Conservation (phyloP, 805 yeast genomes). For the Saccharomyces jurei region DNA sequence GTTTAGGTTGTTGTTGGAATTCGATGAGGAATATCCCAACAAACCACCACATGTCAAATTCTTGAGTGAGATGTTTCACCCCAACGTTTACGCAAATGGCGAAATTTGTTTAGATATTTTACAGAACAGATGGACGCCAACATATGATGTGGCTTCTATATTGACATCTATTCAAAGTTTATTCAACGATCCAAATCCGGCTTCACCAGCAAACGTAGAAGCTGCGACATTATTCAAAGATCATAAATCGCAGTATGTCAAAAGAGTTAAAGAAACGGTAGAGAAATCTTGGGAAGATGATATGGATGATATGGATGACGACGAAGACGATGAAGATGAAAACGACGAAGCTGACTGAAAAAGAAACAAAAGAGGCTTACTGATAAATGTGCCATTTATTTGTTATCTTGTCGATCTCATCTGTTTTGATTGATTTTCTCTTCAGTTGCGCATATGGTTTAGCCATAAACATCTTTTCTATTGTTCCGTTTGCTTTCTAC, state of each 20-base stretch:
- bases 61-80: slow-evolving; percentile 92
- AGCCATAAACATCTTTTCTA: neutral
- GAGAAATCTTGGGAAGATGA: slow-evolving; percentile 91
- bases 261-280: slow-evolving; percentile 89
- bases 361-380: neutral
- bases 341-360: neutral
- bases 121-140: slow-evolving; percentile 97
- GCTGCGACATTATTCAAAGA: slow-evolving; percentile 94
- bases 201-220: slow-evolving; percentile 95
- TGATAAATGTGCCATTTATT: neutral
- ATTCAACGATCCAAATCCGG: slow-evolving; percentile 90
- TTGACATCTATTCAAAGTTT: slow-evolving; percentile 87
- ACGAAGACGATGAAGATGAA: slow-evolving; percentile 29
- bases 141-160: slow-evolving; percentile 93
- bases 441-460: neutral
- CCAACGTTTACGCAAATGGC: slow-evolving; percentile 92
- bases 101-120: slow-evolving; percentile 92
- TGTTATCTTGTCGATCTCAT: neutral
- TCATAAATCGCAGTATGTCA: slow-evolving; percentile 85
- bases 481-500: neutral
- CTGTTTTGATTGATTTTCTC: neutral
- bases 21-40: slow-evolving; percentile 95
- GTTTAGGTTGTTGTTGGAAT: slow-evolving; percentile 73
- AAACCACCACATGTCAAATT: slow-evolving; percentile 93
- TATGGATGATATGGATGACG: slow-evolving; percentile 36